Evolutionary conservation across 2,329 filamentous ascomycete genomes (phyloP).

Genomic region (Neonectria punicea): DNA sequence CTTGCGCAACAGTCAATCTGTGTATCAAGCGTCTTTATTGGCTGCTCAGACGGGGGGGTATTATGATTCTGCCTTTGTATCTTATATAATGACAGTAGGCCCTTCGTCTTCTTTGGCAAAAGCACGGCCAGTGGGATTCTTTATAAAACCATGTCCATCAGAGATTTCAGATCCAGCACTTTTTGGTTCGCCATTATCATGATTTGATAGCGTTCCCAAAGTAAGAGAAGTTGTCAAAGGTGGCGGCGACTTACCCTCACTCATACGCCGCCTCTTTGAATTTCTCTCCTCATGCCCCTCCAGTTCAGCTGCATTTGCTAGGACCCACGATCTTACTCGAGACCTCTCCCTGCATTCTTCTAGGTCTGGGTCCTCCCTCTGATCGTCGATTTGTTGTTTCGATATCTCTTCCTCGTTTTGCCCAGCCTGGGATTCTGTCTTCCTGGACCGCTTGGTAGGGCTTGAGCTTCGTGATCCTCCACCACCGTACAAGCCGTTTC

Average conservation of each 20-base stretch:
- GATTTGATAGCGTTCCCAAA: background rate
- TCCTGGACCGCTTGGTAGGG: constrained; percentile 2
- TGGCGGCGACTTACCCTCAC: background rate
- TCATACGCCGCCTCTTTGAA: background rate
- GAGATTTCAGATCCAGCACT: background rate
- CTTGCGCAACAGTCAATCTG: no score
- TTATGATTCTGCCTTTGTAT: background rate
- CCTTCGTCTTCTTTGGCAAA: background rate
- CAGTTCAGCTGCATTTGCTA: background rate
- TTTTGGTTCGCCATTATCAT: background rate
- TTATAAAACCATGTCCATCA: background rate
- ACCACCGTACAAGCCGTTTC: background rate
- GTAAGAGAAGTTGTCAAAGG: background rate
- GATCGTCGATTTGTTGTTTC: background rate
- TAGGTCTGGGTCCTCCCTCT: background rate
- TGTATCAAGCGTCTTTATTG: no score
- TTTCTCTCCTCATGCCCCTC: background rate
- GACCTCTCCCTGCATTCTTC: background rate
- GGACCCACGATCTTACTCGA: background rate
- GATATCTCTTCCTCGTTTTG: background rate
- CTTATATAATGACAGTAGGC: background rate
- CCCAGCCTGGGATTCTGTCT: background rate
- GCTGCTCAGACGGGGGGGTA: no score
- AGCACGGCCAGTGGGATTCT: background rate
- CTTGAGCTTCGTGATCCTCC: background rate